A percentile compares a stretch with the other conserved stretches of the same genome.
Evolutionary conservation across 208 protist species (phyloP).

Genomic region (Wallacemonas rigidus): DNA sequence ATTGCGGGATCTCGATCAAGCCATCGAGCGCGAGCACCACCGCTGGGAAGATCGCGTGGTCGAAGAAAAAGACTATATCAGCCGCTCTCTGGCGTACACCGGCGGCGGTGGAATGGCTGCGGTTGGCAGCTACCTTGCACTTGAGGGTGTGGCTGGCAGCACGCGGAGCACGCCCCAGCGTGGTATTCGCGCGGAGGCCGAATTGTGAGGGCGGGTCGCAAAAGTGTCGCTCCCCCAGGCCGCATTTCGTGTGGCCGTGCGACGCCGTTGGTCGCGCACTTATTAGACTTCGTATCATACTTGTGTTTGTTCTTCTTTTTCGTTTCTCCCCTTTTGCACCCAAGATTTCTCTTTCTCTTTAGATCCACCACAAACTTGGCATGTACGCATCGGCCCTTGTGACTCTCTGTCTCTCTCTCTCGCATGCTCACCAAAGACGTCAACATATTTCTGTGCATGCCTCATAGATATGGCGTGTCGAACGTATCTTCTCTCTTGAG

Average conservation of each 20-base stretch:
- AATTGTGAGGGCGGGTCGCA: neutral
- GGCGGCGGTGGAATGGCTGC: neutral
- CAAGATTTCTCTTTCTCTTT: neutral
- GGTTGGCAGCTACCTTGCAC: neutral
- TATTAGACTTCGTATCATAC: too few species aligned
- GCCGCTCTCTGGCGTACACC: constrained; percentile 25
- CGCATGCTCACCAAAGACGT: too few species aligned
- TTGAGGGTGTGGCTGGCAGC: neutral
- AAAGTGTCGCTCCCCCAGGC: too few species aligned
- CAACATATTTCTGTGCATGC: too few species aligned
- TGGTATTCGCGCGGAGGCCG: neutral
- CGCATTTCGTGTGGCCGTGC: too few species aligned
- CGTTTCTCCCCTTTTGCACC: neutral
- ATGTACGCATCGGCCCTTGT: too few species aligned
- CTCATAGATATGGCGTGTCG: too few species aligned
- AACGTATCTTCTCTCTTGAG: too few species aligned
- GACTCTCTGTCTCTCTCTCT: too few species aligned
- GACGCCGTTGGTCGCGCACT: too few species aligned
- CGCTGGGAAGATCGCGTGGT: constrained; percentile 66
- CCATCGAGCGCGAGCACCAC: constrained; percentile 63
- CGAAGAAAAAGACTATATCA: constrained; percentile 70
- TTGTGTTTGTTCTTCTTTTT: neutral
- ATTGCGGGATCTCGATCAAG: constrained; percentile 65
- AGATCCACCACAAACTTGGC: neutral
- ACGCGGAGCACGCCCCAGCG: neutral